A percentile compares a stretch with the other conserved stretches of the same genome.
Conservation (phyloP, 225 moss, liverwort and hornwort species). For the Asterella californica region DNA sequence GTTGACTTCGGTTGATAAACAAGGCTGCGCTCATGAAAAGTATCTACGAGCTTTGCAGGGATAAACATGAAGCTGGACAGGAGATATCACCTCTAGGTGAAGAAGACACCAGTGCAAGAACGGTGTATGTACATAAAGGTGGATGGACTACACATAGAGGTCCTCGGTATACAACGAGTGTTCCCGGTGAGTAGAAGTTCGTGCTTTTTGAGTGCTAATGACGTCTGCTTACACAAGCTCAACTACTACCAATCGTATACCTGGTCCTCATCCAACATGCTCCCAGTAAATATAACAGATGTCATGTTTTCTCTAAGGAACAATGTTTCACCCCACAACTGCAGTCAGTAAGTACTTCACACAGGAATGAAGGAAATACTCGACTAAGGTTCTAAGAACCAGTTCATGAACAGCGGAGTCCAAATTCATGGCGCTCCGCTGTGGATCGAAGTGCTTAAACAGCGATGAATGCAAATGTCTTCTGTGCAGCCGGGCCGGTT, state of each 20-base stretch:
- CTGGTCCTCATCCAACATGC: no score
- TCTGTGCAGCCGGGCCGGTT: constrained; percentile 3
- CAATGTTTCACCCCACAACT: no score
- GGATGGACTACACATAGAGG: constrained; percentile 21
- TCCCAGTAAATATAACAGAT: no score
- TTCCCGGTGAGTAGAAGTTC: constrained; percentile 1
- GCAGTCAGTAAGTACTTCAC: neutral
- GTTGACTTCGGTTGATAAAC: neutral
- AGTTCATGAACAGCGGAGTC: no score
- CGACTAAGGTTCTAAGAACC: neutral
- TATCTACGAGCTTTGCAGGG: neutral
- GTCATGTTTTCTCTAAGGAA: no score
- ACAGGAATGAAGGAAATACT: neutral
- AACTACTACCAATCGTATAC: no score
- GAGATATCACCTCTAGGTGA: constrained; percentile 7
- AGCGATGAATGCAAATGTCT: neutral
- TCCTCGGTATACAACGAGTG: constrained; percentile 11
- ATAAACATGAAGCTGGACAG: constrained; percentile 10
- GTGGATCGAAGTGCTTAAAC: neutral
- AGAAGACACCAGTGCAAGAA: constrained; percentile 4
- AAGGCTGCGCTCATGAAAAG: no score
- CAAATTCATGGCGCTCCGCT: neutral
- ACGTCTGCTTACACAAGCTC: no score
- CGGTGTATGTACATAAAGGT: constrained; percentile 26
- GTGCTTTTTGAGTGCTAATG: no score